Base-by-base conservation (phyloP, 495 filamentous ascomycete genomes). In the Oidiodendron maius region DNA sequence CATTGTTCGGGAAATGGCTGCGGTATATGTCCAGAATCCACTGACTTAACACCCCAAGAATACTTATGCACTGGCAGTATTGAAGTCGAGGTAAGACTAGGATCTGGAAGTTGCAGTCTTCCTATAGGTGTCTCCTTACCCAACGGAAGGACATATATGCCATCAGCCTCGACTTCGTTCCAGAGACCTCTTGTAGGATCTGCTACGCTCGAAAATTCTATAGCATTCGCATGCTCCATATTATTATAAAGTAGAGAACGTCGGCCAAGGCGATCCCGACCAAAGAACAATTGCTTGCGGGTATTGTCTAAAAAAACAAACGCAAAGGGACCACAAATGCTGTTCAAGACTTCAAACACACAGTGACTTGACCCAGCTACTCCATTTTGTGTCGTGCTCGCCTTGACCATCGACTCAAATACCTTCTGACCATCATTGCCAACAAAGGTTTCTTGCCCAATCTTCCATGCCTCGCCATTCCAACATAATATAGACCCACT, bases 391-490 rank as follows among this genome's bases (percentile, higher is more conserved):
- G 60, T 44, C 53, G 59, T 55, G 58, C 57, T 60, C 38, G 74
- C 76, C 24, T 71, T 60, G 13, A 82, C 57, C 36, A 96, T 75
- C 37, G 76, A 53, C n/a, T 71, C 53, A 57, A 90, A 83, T 12
- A 98, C 72, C 10, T 64, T 64, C 56, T 86, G 74, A 1, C 86
- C 85, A 61, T 99, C 93, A 62, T 95, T 96, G 30, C 77, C 81
- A 20, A 58, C 52, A 20, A 90, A 67, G 22, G 71, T 50, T 12
- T 74, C 63, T 16, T 68, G 70, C 17, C 56, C 59, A 44, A 95
- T 74, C 43, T 75, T 83, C 93, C 93, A 99, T 8, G 90, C 94
- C 62, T 99, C 93, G n/a, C 93, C 93, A 57, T 97, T 97, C 91
- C 93, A 99, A 72, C 91, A 96, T 13, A 99, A 72, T 11, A 87